Conservation (phyloP, 2,329 filamentous ascomycete species). For the Alternaria postmessia region DNA sequence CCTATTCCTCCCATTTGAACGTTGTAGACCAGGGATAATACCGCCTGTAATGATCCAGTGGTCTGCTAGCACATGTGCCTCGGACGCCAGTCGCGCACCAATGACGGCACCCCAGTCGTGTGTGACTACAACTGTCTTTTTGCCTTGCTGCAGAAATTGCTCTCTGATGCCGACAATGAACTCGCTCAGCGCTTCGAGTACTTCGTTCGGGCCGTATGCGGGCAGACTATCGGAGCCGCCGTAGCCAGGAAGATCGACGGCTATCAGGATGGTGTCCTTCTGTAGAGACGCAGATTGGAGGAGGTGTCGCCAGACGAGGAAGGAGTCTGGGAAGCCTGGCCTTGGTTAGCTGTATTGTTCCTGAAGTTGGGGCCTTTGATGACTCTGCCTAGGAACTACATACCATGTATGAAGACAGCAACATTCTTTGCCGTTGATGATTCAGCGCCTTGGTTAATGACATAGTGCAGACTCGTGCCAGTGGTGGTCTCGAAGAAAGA, state of each 20-base stretch:
- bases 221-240: conserved; percentile 64
- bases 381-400: neutral
- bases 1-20: conserved; percentile 54
- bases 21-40: conserved; percentile 54
- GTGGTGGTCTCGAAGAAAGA: conserved; percentile 60
- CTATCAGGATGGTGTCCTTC: conserved; percentile 57
- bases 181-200: conserved; percentile 63
- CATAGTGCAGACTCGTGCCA: conserved; percentile 64
- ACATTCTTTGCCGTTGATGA: conserved; percentile 46
- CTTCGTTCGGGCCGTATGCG: conserved; percentile 59
- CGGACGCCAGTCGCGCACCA: conserved; percentile 64
- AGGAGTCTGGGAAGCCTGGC: conserved; percentile 65
- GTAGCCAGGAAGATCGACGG: conserved; percentile 66
- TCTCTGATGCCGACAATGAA: conserved; percentile 62
- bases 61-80: conserved; percentile 64
- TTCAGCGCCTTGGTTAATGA: conserved; percentile 49
- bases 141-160: conserved; percentile 48
- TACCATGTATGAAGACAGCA: conserved; percentile 63
- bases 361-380: neutral
- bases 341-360: neutral
- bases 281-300: conserved; percentile 52
- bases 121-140: conserved; percentile 56
- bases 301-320: conserved; percentile 62
- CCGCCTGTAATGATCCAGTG: conserved; percentile 64
- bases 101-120: conserved; percentile 66